phyloP scores from a whole-genome alignment of 495 filamentous ascomycete genomes.

The Astrocystis sublimbata region DNA sequence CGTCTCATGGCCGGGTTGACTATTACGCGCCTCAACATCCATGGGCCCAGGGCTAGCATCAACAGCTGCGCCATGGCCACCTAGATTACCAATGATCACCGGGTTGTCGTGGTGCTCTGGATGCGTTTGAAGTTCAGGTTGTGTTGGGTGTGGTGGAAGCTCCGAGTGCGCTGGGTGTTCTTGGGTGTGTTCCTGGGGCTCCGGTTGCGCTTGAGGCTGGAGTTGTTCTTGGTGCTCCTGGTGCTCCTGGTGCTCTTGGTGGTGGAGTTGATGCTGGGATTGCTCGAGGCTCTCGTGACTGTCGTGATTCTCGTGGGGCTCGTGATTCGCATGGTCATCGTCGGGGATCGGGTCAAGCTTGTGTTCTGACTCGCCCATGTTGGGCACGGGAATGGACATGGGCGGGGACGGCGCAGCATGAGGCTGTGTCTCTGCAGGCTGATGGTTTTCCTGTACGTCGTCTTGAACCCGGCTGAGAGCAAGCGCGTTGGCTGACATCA shows the following conservation, averaged over 20 bases:
- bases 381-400: conserved; percentile 38
- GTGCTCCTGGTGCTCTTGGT: too few relatives aligned
- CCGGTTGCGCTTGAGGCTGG: too few relatives aligned
- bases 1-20: conserved; percentile 34
- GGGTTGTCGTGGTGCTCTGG: conserved; percentile 33
- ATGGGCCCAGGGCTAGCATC: conserved; percentile 45
- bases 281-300: too few relatives aligned
- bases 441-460: conserved; percentile 29
- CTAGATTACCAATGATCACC: conserved; percentile 39
- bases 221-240: too few relatives aligned
- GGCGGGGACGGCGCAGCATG: conserved; percentile 25
- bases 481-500: conserved; percentile 52
- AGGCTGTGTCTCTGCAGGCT: conserved; percentile 22
- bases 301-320: too few relatives aligned
- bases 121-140: too few relatives aligned
- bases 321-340: too few relatives aligned
- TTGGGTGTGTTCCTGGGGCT: too few relatives aligned
- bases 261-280: too few relatives aligned
- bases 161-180: too few relatives aligned
- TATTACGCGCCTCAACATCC: conserved; percentile 43
- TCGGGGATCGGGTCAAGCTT: conserved; percentile 41
- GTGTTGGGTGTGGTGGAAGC: too few relatives aligned
- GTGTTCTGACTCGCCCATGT: conserved; percentile 29
- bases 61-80: conserved; percentile 34
- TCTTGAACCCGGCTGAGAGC: conserved; percentile 56